Conservation (phyloP, 352 stramenopile genomes). For the Phytopythium delawarense region DNA sequence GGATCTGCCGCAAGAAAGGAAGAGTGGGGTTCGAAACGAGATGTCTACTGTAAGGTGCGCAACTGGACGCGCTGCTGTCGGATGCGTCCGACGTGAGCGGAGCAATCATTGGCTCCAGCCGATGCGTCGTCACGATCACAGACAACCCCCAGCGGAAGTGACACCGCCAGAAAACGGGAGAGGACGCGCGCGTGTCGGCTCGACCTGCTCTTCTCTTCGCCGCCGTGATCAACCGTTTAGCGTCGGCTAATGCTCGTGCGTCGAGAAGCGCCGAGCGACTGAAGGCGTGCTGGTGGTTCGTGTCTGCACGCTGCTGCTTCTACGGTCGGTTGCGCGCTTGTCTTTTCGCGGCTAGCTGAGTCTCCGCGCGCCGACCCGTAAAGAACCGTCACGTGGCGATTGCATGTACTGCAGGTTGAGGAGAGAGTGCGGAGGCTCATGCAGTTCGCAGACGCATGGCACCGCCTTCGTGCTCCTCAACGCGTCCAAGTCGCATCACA, state of each 20-base stretch:
- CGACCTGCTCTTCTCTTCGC: background rate
- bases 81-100: background rate
- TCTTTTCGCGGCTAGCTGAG: background rate
- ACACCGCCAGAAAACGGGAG: background rate
- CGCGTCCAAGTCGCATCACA: background rate
- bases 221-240: background rate
- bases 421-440: background rate
- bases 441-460: too few species aligned
- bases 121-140: background rate
- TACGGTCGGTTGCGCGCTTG: background rate
- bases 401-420: background rate
- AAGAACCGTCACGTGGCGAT: background rate
- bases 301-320: background rate
- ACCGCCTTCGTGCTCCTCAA: background rate
- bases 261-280: background rate
- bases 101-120: slow-evolving; percentile 4
- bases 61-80: background rate
- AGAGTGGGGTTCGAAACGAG: background rate
- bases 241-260: background rate
- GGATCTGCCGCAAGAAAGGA: background rate
- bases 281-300: background rate
- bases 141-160: background rate
- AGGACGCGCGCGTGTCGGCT: background rate
- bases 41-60: slow-evolving; percentile 1
- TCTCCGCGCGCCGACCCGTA: background rate